phyloP scores from a whole-genome alignment of 306 rosid genomes.

The Echinosophora koreensis region DNA sequence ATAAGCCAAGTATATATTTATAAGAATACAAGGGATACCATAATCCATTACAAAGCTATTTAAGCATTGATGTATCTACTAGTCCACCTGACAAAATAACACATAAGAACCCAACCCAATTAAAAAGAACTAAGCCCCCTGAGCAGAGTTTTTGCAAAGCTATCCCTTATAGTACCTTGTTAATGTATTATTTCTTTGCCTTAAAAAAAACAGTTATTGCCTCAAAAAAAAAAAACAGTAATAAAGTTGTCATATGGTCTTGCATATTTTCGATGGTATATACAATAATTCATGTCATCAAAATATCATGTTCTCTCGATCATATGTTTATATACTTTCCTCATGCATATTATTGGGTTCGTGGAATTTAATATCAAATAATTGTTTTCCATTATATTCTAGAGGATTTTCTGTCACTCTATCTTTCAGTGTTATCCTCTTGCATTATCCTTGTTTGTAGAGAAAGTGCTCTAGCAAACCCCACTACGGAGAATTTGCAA shows the following conservation, averaged over 20 bases:
- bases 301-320: slow-evolving; percentile 27
- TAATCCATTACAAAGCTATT: too few relatives aligned
- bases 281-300: slow-evolving; percentile 40
- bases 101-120: too few relatives aligned
- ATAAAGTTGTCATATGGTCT: slow-evolving; percentile 8
- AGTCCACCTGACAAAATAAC: too few relatives aligned
- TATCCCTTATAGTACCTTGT: too few relatives aligned
- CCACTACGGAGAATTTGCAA: slow-evolving; percentile 70
- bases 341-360: slow-evolving; percentile 51
- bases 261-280: background rate
- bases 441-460: slow-evolving; percentile 56
- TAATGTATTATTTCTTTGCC: too few relatives aligned
- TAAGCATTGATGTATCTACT: too few relatives aligned
- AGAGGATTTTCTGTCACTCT: slow-evolving; percentile 55
- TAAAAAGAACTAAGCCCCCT: too few relatives aligned
- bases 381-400: slow-evolving; percentile 56
- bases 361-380: slow-evolving; percentile 55
- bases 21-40: too few relatives aligned
- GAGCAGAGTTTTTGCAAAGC: too few relatives aligned
- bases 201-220: too few relatives aligned
- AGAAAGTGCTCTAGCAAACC: slow-evolving; percentile 71
- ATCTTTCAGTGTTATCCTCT: slow-evolving; percentile 57
- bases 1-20: too few relatives aligned
- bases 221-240: too few relatives aligned
- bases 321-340: slow-evolving; percentile 50